Evolutionary conservation across 2,329 filamentous ascomycete species (phyloP), one percentile per base, ranked within the genome.

Genomic region (Fusarium nelsonii): DNA sequence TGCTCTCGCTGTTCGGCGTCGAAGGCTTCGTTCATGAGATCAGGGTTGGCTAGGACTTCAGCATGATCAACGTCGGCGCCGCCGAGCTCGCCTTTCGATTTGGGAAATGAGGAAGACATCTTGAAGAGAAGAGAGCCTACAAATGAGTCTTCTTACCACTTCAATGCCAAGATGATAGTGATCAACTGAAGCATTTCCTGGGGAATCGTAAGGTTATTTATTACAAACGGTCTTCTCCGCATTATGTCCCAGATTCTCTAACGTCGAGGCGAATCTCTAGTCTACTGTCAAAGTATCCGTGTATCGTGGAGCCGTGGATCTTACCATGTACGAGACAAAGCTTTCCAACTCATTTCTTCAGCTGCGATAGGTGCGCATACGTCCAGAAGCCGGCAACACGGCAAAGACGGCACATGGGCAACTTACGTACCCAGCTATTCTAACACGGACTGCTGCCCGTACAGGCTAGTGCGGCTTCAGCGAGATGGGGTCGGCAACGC

Each of bases 1-100:
- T 82, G 80, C 73, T 84, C 82, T 33, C 70, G 72, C 49, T 81
- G 81, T 76, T 84, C 83, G 12, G 69, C 73, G 33, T 73, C 71
- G 1, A 74, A 67, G 1, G 73, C 73, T 65, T 63, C 72, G 10
- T 58, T 64, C 73, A 63, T 75, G 16, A 68, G 43, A 11, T 70
- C 58, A 32, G 37, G 36, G 16, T 73, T 72, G 32, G 67, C 69
- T 10, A 69, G 53, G 20, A 57, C 43, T 30, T 65, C 52, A 1
- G 33, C 18, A 33, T 60, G 69, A 41, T 50, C 67, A 28, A 71
- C 53, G 3, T 74, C 69, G 23, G 54, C n/a, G 6, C 62, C 43
- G 26, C 52, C 56, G 30, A 58, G 16, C n/a, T 55, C 45, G 14
- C 44, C 56, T 43, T 66, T 63, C 28, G 60, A 18, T 50, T 65